These are phyloP conservation scores for Solanum peruvianum DNA, from an alignment of 257 asterid species.

Conservation along the genomic window DNA sequence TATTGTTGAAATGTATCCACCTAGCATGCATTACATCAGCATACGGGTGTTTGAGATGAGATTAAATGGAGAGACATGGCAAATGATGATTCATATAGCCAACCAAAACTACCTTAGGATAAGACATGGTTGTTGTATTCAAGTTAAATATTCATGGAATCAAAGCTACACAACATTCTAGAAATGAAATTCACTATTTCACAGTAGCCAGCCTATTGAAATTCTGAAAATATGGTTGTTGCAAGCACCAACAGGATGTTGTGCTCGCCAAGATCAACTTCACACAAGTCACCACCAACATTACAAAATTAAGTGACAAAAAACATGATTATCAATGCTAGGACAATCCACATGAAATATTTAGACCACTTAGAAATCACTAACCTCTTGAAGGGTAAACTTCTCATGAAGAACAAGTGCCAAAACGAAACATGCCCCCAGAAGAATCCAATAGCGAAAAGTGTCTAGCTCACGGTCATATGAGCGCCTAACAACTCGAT, in stretches of 20 bases:
- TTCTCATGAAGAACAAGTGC: slow-evolving; percentile 71
- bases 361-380: slow-evolving; percentile 2
- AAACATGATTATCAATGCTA: background rate
- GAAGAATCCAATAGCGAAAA: slow-evolving; percentile 62
- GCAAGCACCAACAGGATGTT: background rate
- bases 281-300: background rate
- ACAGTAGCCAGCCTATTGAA: background rate
- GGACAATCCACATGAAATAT: background rate
- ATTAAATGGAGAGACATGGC: background rate
- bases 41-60: background rate
- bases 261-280: background rate
- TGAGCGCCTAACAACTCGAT: slow-evolving; percentile 60
- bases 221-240: background rate
- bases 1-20: background rate
- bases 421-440: slow-evolving; percentile 36
- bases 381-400: slow-evolving; percentile 69
- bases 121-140: background rate
- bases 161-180: background rate
- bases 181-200: background rate
- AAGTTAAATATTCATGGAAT: background rate
- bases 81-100: background rate
- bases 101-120: background rate
- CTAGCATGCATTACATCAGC: background rate
- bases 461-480: slow-evolving; percentile 84
- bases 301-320: background rate